A percentile compares a stretch with the other conserved stretches of the same genome.
Evolutionary conservation across 352 stramenopile species (phyloP).

Genomic region (Phytopythium mirpurense): DNA sequence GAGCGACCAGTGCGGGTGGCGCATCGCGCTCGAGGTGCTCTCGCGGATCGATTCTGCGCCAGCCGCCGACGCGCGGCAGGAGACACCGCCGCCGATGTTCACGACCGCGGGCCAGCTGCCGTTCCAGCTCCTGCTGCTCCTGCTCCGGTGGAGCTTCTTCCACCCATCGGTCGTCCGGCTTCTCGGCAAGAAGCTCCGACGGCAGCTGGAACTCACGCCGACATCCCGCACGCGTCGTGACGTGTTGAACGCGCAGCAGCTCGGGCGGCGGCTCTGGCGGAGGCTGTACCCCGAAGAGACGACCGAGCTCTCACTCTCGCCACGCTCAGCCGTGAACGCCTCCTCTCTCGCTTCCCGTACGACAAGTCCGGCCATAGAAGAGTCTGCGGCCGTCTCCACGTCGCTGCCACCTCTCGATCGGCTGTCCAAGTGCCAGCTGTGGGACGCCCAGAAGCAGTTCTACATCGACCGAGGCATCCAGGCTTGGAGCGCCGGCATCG

Average conservation of each 20-base stretch:
- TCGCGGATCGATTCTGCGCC: constrained; percentile 7
- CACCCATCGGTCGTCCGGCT: constrained; percentile 36
- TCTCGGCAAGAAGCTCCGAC: constrained; percentile 33
- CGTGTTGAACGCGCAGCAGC: constrained; percentile 23
- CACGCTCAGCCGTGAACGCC: neutral
- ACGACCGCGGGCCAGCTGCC: constrained; percentile 36
- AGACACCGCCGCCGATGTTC: constrained; percentile 16
- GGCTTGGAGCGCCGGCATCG: constrained; percentile 64
- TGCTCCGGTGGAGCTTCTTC: constrained; percentile 72
- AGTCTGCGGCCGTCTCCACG: neutral
- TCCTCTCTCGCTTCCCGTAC: neutral
- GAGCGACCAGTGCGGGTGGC: constrained; percentile 37
- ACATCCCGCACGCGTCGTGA: constrained; percentile 31
- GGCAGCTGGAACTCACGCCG: constrained; percentile 46
- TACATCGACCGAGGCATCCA: constrained; percentile 70
- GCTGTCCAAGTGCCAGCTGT: constrained; percentile 59
- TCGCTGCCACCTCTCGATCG: constrained; percentile 7
- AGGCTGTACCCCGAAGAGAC: constrained; percentile 12
- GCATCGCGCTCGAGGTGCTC: constrained; percentile 55
- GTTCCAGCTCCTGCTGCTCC: constrained; percentile 63
- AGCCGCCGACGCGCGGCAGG: too few species aligned
- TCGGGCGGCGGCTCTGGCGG: constrained; percentile 26
- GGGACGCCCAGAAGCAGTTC: constrained; percentile 75
- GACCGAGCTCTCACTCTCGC: neutral
- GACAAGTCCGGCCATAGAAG: neutral